phyloP scores from a whole-genome alignment of 306 rosid species.

The Ceratonia siliqua region DNA sequence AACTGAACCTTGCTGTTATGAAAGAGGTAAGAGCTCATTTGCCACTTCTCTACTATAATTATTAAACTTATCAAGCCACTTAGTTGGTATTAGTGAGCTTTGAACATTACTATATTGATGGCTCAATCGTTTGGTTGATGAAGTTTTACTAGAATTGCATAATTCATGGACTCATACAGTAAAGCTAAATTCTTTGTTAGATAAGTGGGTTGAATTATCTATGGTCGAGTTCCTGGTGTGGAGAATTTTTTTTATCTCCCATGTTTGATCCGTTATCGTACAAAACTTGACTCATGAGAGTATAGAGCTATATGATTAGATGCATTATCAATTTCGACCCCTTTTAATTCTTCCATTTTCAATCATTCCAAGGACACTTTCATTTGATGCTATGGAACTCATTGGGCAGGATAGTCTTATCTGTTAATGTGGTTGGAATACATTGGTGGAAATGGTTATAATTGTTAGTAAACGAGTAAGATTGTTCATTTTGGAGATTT shows the following conservation, averaged over 20 bases:
- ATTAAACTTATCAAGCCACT: not conserved
- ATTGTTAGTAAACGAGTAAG: not conserved
- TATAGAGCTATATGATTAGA: not conserved
- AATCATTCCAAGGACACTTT: not conserved
- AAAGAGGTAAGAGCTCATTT: conserved; percentile 62
- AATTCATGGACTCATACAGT: not conserved
- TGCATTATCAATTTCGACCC: not conserved
- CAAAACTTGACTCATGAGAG: not conserved
- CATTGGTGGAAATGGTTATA: not conserved
- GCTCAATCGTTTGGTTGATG: not conserved
- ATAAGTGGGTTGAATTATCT: not conserved
- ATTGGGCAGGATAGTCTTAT: not conserved
- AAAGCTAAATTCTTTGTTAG: not conserved
- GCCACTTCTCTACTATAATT: not conserved
- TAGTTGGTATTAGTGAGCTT: not conserved
- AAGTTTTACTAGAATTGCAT: not conserved
- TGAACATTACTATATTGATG: not conserved
- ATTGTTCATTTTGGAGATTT: conserved; percentile 4
- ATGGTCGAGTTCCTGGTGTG: not conserved
- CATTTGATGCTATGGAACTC: conserved; percentile 5
- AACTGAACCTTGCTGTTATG: conserved; percentile 74
- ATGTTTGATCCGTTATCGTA: not conserved
- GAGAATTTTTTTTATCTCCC: not conserved
- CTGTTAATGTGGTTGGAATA: not conserved
- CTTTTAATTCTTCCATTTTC: not conserved